phyloP scores from a whole-genome alignment of 805 yeast species.

The Wickerhamiella vanderwaltii region DNA sequence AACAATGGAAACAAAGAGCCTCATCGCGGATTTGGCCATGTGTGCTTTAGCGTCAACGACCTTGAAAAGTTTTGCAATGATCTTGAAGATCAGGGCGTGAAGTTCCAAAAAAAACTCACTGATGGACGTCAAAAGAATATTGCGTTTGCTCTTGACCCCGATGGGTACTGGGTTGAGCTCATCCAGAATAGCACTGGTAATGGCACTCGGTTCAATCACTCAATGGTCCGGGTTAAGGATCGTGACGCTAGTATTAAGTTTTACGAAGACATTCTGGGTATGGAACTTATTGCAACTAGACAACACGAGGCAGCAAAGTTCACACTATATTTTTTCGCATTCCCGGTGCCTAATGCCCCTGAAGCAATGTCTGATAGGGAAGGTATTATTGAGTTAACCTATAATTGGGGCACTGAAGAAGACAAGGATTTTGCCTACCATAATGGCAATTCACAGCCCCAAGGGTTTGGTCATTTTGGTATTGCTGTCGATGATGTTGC shows the following conservation, averaged over 20 bases:
- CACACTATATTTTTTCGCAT: slow-evolving; percentile 77
- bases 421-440: slow-evolving; percentile 69
- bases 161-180: slow-evolving; percentile 93
- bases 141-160: slow-evolving; percentile 92
- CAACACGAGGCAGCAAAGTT: slow-evolving; percentile 62
- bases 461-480: slow-evolving; percentile 83
- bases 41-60: slow-evolving; percentile 77
- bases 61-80: slow-evolving; percentile 47
- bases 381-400: slow-evolving; percentile 77
- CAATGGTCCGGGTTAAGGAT: slow-evolving; percentile 89
- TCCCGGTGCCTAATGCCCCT: slow-evolving; percentile 35
- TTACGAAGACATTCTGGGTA: slow-evolving; percentile 68
- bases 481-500: slow-evolving; percentile 53
- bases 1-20: slow-evolving; percentile 81
- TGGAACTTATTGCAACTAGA: slow-evolving; percentile 50
- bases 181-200: slow-evolving; percentile 38
- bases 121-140: slow-evolving; percentile 91
- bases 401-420: slow-evolving; percentile 88
- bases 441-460: slow-evolving; percentile 64
- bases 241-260: slow-evolving; percentile 63
- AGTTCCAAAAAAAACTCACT: slow-evolving; percentile 66
- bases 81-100: slow-evolving; percentile 50
- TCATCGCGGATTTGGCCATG: slow-evolving; percentile 86
- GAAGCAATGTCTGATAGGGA: slow-evolving; percentile 33
- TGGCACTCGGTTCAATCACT: slow-evolving; percentile 52